Conservation (phyloP, 208 protist genomes). For the Trypanosoma conorhini region DNA sequence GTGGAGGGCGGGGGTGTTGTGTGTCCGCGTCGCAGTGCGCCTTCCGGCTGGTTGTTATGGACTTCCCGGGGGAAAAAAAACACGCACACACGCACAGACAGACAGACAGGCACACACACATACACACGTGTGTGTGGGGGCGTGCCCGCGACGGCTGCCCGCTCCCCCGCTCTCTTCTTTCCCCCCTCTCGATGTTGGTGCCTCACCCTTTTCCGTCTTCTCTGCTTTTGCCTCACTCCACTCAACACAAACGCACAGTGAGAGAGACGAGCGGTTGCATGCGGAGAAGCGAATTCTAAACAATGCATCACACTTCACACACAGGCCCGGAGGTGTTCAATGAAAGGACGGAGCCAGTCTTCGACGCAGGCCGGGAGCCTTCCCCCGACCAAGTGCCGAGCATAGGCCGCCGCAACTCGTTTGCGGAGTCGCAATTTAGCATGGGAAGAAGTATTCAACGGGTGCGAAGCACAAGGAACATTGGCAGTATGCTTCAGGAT, state of each 20-base stretch:
- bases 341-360: not conserved
- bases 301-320: not conserved
- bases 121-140: not conserved
- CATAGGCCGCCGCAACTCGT: not conserved
- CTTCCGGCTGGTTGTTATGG: not conserved
- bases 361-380: not conserved
- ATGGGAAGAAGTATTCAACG: not conserved
- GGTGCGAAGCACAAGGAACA: not conserved
- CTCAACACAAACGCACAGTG: constrained; percentile 7
- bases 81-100: not conserved
- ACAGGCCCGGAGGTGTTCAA: not conserved
- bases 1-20: no score
- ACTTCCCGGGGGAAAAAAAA: not conserved
- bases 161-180: not conserved
- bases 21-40: not conserved
- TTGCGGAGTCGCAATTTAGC: not conserved
- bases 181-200: not conserved
- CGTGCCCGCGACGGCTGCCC: no score
- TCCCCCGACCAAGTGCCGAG: not conserved
- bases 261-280: not conserved
- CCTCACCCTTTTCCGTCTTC: not conserved
- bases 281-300: no score
- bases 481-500: not conserved
- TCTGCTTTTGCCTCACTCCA: not conserved
- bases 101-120: not conserved